These are phyloP conservation scores for Pouteria glomerata DNA, from an alignment of 148 eudicot genomes.

Conservation along the genomic window DNA sequence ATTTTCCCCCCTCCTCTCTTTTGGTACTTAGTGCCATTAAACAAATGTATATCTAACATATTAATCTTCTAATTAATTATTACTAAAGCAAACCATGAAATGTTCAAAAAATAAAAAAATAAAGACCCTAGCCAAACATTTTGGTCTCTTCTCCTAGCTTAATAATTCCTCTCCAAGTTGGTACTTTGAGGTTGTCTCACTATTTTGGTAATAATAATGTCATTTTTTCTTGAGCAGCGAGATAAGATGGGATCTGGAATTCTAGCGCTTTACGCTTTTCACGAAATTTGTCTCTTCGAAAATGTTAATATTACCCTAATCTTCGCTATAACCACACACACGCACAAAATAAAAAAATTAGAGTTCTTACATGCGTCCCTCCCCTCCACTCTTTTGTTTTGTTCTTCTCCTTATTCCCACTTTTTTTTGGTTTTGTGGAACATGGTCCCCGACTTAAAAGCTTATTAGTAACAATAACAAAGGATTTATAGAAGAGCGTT, in stretches of 20 bases:
- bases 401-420: background rate
- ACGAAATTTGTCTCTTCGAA: background rate
- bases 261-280: background rate
- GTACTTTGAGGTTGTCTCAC: background rate
- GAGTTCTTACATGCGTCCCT: background rate
- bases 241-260: background rate
- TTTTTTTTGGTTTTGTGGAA: background rate
- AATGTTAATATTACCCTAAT: background rate
- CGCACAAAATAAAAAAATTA: background rate
- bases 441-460: constrained; percentile 1
- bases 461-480: background rate
- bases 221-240: constrained; percentile 6
- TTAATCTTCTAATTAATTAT: no score
- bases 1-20: no score
- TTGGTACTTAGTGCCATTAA: no score
- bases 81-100: no score
- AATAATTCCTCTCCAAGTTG: background rate
- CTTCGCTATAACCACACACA: background rate
- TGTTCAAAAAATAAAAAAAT: no score
- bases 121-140: background rate
- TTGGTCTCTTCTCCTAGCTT: background rate
- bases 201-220: no score
- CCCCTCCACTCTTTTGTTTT: background rate
- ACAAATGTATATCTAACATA: no score
- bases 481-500: background rate